These are phyloP conservation scores for Dendrobium huoshanense DNA, from an alignment of 106 monocot species.

Conservation along the genomic window DNA sequence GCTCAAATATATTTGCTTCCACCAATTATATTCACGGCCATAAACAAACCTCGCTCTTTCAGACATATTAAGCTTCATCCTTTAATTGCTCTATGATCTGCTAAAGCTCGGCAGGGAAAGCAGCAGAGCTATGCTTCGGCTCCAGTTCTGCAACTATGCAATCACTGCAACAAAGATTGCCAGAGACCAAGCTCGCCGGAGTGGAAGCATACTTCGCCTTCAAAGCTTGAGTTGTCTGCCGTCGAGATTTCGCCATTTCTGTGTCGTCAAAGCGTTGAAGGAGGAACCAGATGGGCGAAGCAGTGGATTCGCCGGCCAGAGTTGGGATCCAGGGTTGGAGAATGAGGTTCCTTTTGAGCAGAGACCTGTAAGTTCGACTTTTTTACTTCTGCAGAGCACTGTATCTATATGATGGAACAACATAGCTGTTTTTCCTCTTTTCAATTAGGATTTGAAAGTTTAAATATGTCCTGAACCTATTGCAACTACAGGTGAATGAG, in stretches of 20 bases:
- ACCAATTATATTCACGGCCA: constrained; percentile 44
- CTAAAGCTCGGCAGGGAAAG: background rate
- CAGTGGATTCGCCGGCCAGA: constrained; percentile 25
- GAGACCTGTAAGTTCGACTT: constrained; percentile 43
- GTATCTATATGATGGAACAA: too few relatives aligned
- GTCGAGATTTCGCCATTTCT: constrained; percentile 5
- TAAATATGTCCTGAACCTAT: too few relatives aligned
- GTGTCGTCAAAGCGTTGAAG: constrained; percentile 41
- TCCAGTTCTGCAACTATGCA: constrained; percentile 18
- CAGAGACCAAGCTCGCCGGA: background rate
- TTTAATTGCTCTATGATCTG: too few relatives aligned
- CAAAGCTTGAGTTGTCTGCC: constrained; percentile 3
- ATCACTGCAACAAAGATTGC: constrained; percentile 4
- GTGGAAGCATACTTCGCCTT: background rate
- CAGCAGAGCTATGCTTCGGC: constrained; percentile 31
- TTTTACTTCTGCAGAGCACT: too few relatives aligned
- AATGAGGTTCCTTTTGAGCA: constrained; percentile 88
- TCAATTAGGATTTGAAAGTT: too few relatives aligned
- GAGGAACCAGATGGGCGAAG: constrained; percentile 52
- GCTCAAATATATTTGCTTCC: constrained; percentile 22
- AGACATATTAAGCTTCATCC: background rate
- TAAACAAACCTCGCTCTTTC: constrained; percentile 1
- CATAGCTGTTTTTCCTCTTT: too few relatives aligned
- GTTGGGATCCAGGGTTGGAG: constrained; percentile 78
- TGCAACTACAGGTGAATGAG: constrained; percentile 61